Base-by-base conservation (phyloP, 2,329 filamentous ascomycete genomes). In the Aspergillus candidus region DNA sequence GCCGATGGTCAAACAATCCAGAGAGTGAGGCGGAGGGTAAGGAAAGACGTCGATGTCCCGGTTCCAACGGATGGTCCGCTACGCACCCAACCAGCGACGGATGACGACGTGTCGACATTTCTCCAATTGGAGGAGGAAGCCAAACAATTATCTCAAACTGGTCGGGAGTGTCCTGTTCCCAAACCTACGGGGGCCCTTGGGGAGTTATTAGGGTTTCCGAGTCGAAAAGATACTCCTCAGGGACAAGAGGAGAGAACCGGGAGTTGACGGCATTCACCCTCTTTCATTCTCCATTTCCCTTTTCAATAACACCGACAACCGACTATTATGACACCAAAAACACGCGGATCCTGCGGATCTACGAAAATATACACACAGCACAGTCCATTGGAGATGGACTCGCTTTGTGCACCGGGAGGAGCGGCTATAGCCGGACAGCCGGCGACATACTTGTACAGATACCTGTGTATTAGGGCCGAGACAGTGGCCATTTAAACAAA, bases 161-260 rank as follows among this genome's bases (percentile, higher is more conserved):
- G 75, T 60, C 78, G 88, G 58, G 88, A 94, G 63, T 98, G 93
- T 62, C 93, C 93, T 0, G 82, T 98, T 11, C 93, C 93, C 4
- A 96, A 96, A 68, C 91, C 93, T 0, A 76, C 81, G 29, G 90
- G 89, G 3, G 69, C 89, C 30, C 69, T 94, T 36, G 87, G 86
- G 11, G 79, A 86, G 60, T 73, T 91, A 55, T 68, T 93, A 49
- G 88, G 87, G 0, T 85, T 91, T 61, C 77, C 75, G 54, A 72
- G 59, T 55, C 54, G 51, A 38, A 52, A 46, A 13, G 53, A 48
- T 38, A 40, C 51, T 46, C 50, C 51, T 35, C 46, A 43, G 22
- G 45, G 49, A 36, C 43, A 47, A 14, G 14, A 30, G 27, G 35
- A 14, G 15, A 33, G 12, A 11, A 32, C 14, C 14, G 41, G 13